Conservation (phyloP, 768 basidiomycete genomes). For the Lactifluus volemus region DNA sequence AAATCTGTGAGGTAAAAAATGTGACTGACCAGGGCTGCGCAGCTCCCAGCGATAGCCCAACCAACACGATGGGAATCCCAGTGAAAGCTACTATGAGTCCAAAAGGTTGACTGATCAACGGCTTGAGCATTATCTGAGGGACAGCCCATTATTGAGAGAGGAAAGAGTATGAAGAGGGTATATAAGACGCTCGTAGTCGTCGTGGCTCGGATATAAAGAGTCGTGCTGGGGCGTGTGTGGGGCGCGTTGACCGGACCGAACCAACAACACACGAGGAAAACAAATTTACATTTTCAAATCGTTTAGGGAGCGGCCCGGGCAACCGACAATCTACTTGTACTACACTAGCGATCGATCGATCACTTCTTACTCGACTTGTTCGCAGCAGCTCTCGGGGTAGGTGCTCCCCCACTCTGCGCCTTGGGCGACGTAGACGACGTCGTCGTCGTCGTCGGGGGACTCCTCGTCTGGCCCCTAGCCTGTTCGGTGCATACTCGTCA, state of each 20-base stretch:
- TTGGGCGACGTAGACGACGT: too few species aligned
- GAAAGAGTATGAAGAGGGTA: neutral
- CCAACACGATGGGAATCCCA: conserved; percentile 63
- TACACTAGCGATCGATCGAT: too few species aligned
- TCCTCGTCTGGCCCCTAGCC: neutral
- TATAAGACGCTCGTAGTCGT: too few species aligned
- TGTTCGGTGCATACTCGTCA: neutral
- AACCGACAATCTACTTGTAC: too few species aligned
- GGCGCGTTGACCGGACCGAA: too few species aligned
- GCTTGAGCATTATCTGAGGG: conserved; percentile 41
- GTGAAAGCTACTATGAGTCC: conserved; percentile 42
- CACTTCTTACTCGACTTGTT: neutral
- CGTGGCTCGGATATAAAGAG: too few species aligned
- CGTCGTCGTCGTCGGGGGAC: neutral
- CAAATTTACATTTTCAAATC: too few species aligned
- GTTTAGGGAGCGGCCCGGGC: too few species aligned
- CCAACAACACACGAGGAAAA: too few species aligned
- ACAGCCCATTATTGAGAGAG: conserved; percentile 27
- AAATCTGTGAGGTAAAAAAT: neutral
- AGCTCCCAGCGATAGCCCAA: conserved; percentile 63
- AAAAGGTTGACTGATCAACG: conserved; percentile 56
- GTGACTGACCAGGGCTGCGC: conserved; percentile 43
- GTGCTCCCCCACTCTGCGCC: neutral
- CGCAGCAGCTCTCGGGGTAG: neutral
- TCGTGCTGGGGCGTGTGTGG: too few species aligned